These are phyloP conservation scores for Dalbergia oliveri DNA, from an alignment of 306 rosid species.

Conservation along the genomic window DNA sequence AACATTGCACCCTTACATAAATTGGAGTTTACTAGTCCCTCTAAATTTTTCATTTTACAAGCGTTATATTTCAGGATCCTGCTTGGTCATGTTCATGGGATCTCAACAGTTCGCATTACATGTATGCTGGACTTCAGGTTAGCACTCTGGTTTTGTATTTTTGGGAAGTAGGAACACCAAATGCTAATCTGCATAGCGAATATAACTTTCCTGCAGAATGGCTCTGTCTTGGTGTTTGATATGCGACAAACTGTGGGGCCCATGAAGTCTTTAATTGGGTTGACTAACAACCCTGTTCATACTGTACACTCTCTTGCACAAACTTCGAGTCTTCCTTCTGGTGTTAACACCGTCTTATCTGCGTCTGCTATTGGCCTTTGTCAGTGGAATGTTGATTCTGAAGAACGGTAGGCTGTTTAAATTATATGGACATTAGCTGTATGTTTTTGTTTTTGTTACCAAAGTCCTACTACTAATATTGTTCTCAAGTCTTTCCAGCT, in stretches of 20 bases:
- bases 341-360: constrained; percentile 64
- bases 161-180: neutral
- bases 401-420: constrained; percentile 69
- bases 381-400: constrained; percentile 77
- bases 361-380: constrained; percentile 88
- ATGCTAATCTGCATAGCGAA: constrained; percentile 37
- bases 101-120: constrained; percentile 59
- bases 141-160: constrained; percentile 39
- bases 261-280: constrained; percentile 63
- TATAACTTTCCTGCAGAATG: constrained; percentile 68
- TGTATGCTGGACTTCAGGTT: constrained; percentile 94
- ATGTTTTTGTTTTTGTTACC: constrained; percentile 12
- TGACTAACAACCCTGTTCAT: constrained; percentile 83
- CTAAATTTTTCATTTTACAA: constrained; percentile 39
- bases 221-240: constrained; percentile 81
- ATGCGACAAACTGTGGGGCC: constrained; percentile 86
- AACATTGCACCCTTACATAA: constrained; percentile 31
- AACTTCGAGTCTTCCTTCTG: constrained; percentile 56
- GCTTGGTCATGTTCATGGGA: constrained; percentile 99
- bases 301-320: constrained; percentile 69
- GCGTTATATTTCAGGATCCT: constrained; percentile 64
- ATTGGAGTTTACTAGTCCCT: neutral
- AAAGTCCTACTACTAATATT: constrained; percentile 17
- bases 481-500: neutral
- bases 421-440: constrained; percentile 33